These are phyloP conservation scores for Jamesozyma lodderae DNA, from an alignment of 805 yeast species.

Conservation along the genomic window DNA sequence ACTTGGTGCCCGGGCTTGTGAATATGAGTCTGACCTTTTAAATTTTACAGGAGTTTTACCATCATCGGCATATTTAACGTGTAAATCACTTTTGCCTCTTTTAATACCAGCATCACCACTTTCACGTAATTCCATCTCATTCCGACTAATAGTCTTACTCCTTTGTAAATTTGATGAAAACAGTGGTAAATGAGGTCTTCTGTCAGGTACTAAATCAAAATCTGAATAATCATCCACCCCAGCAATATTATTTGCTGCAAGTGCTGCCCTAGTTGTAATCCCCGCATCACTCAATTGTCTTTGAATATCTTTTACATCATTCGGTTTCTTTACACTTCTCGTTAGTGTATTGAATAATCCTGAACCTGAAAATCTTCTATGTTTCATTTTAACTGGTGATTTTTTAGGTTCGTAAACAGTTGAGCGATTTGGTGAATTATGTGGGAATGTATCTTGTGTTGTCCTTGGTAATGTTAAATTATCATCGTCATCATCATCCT, in stretches of 20 bases:
- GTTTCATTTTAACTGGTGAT: background rate
- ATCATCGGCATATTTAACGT: background rate
- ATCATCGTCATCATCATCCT: slow-evolving; percentile 4
- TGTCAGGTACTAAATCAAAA: background rate
- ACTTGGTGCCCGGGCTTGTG: too few species aligned
- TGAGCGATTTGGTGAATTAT: slow-evolving; percentile 1
- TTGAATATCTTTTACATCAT: slow-evolving; percentile 25
- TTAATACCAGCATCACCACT: background rate
- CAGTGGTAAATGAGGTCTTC: background rate
- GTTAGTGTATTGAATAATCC: slow-evolving; percentile 15
- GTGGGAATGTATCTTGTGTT: slow-evolving; percentile 22
- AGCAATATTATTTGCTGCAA: slow-evolving; percentile 38
- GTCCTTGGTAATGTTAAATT: slow-evolving; percentile 13
- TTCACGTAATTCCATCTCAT: too few species aligned
- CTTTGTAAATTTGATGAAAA: background rate
- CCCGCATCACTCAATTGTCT: slow-evolving; percentile 29
- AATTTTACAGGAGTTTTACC: too few species aligned
- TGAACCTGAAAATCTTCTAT: background rate
- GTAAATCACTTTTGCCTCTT: background rate
- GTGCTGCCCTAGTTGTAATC: slow-evolving; percentile 36
- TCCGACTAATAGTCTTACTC: background rate
- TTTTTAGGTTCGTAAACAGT: background rate
- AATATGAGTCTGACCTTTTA: too few species aligned
- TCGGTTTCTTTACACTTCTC: slow-evolving; percentile 11
- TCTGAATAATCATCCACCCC: slow-evolving; percentile 30